These are phyloP conservation scores for Phalaenopsis equestris DNA, from an alignment of 106 monocot genomes.

Conservation along the genomic window DNA sequence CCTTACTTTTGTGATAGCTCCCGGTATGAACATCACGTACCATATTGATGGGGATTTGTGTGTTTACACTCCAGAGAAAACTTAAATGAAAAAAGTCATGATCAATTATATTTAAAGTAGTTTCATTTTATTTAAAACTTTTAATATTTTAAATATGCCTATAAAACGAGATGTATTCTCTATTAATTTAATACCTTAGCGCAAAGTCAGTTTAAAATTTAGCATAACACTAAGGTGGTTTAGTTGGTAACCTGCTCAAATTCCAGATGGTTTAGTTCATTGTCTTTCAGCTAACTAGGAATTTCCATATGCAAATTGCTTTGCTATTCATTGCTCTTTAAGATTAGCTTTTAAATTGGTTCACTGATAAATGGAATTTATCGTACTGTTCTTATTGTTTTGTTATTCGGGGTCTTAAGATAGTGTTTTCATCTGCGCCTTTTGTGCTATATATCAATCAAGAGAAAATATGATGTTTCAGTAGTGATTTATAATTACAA, in stretches of 20 bases:
- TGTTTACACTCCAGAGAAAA: neutral
- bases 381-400: neutral
- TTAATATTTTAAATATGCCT: neutral
- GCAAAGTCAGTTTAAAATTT: neutral
- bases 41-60: neutral
- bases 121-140: neutral
- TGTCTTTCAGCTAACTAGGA: neutral
- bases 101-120: neutral
- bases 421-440: neutral
- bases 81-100: neutral
- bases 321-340: neutral
- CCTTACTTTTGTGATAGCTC: neutral
- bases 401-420: neutral
- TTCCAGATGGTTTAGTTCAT: neutral
- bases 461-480: no score
- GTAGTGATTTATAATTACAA: no score
- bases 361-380: neutral
- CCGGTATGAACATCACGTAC: no score
- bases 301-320: neutral
- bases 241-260: no score
- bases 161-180: neutral
- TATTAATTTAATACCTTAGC: neutral
- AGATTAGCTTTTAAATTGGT: neutral
- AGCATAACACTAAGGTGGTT: neutral
- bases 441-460: neutral